Conservation (phyloP, 805 yeast species). For the Zygoascus ofunaensis region DNA sequence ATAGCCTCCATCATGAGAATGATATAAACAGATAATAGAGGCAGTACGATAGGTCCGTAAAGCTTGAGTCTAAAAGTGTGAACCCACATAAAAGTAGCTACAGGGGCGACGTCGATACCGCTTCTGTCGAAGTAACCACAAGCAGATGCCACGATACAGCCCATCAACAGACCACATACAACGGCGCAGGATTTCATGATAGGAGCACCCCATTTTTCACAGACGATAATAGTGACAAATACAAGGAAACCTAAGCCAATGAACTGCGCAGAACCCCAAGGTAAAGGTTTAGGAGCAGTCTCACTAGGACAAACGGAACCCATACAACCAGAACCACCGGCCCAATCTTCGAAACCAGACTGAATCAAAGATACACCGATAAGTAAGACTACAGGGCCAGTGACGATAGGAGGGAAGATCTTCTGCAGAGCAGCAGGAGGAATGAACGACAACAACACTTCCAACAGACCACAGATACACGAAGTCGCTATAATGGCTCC, state of each 20-base stretch:
- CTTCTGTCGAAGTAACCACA: constrained; percentile 64
- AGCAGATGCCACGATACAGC: constrained; percentile 90
- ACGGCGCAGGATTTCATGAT: constrained; percentile 93
- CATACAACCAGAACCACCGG: constrained; percentile 63
- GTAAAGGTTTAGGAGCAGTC: constrained; percentile 45
- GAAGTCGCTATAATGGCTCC: constrained; percentile 82
- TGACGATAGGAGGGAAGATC: constrained; percentile 80
- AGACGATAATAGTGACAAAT: constrained; percentile 57
- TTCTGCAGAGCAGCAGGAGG: constrained; percentile 66
- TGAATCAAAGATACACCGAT: constrained; percentile 66
- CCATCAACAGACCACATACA: constrained; percentile 71
- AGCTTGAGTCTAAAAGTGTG: constrained; percentile 68
- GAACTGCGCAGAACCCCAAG: constrained; percentile 83
- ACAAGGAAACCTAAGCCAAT: constrained; percentile 84
- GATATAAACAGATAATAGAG: constrained; percentile 73
- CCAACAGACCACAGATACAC: constrained; percentile 66
- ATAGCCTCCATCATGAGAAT: constrained; percentile 87
- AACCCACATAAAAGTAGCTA: constrained; percentile 78
- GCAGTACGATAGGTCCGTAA: constrained; percentile 80
- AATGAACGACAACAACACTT: constrained; percentile 61
- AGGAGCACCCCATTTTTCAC: constrained; percentile 88
- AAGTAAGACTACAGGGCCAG: constrained; percentile 84
- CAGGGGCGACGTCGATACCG: constrained; percentile 62
- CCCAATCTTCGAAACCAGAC: constrained; percentile 76
- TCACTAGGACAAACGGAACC: constrained; percentile 37